Base-by-base conservation (phyloP, 805 yeast genomes). In the Nakazawaea anatomiae region DNA sequence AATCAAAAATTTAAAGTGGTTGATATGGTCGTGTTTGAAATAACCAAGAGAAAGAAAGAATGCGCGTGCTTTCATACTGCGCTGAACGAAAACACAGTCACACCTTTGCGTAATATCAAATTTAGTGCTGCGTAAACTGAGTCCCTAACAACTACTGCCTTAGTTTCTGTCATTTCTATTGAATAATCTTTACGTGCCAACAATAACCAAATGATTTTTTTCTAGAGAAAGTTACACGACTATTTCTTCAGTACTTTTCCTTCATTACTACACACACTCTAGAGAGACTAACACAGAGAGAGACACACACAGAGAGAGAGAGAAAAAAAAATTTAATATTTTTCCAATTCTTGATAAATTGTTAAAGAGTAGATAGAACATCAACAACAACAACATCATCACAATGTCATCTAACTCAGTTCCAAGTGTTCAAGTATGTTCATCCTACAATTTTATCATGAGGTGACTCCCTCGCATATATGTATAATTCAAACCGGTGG, bases 401-500 rank as follows among this genome's bases (percentile, higher is more conserved):
- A 43, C 14, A 28, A 48, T 48, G 51, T 48, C 51, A 38, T 40
- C 50, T 12, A 47, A 47, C 12, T 42, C 51, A 48, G 74, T 77
- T 74, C 89, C 87, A 82, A 85, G 91, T 79, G 92, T 87, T 74
- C 91, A 85, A 82, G 90, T 84, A 84, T 80, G 90, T 84, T 57
- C 28, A 18, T 18, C 29, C 18, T 42, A 29, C 32, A 10, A 38
- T 12, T 18, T 18, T 18, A 18, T 18, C 25, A 18, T 38, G 7
- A 38, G 10, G 8, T 38, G 11, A 12, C 18, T 11, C 8, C 40
- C 8, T 8, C 14, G 18, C 18, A 38, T 38, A 38, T 11, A 38
- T 12, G n/a, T 38, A 38, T n/a, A 38, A 12, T 34, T 10, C 2
- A 10, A 34, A 34, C 36, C 12, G 12, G 36, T 34, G 25, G 3